A percentile compares a stretch with the other conserved stretches of the same genome.
phyloP scores from a whole-genome alignment of 148 eudicot species.

The Chenopodium album region DNA sequence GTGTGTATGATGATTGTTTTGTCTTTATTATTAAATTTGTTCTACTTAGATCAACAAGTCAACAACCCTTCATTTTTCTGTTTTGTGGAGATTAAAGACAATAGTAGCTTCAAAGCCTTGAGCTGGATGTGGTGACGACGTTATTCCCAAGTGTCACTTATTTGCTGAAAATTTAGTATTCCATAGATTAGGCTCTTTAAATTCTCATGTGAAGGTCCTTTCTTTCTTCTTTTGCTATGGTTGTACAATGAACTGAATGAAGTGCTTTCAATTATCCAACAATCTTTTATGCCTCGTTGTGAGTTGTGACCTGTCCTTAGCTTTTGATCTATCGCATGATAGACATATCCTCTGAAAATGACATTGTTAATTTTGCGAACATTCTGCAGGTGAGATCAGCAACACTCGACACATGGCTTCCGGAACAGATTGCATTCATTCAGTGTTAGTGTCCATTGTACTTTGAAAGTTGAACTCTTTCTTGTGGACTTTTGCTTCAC shows the following conservation, averaged over 20 bases:
- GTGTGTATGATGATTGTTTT: too few species aligned
- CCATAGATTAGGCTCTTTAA: background rate
- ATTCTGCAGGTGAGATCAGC: conserved; percentile 88
- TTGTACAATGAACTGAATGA: background rate
- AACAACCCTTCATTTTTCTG: background rate
- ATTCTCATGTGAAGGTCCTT: background rate
- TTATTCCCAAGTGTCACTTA: background rate
- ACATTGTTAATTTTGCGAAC: background rate
- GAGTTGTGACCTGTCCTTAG: background rate
- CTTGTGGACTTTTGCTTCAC: conserved; percentile 9
- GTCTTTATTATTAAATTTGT: too few species aligned
- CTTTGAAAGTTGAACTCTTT: background rate
- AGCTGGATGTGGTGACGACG: background rate
- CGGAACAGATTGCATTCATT: conserved; percentile 95
- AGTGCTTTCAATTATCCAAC: background rate
- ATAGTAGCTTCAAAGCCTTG: background rate
- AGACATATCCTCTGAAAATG: background rate
- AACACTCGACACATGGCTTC: conserved; percentile 99
- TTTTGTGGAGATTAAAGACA: background rate
- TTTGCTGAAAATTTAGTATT: background rate
- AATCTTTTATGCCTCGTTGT: background rate
- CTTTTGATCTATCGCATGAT: background rate
- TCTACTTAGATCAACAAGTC: too few species aligned
- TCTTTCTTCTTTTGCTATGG: background rate
- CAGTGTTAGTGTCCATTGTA: conserved; percentile 59